Base-by-base conservation (phyloP, 2,329 filamentous ascomycete species). In the Ophiostoma triangulosporum region DNA sequence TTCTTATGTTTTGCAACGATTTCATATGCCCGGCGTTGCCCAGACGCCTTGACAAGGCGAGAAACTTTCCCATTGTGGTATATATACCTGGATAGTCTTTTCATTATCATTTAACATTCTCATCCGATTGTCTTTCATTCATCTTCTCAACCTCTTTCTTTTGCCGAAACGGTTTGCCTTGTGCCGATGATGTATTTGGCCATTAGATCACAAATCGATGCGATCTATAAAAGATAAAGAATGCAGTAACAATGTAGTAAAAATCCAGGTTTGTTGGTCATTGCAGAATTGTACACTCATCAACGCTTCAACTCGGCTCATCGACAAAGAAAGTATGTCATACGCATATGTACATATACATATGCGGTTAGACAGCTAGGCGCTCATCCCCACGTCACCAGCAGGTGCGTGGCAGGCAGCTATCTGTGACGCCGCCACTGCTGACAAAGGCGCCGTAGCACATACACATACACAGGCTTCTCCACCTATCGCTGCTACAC, bases 391-490 rank as follows among this genome's bases (percentile, higher is more conserved):
- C 40, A 46, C 40, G 43, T 46, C 43, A 46, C 43, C n/a, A 27
- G 43, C 43, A 31, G 15, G 17, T 14, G 24, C 20, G 52, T 26
- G 40, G 35, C 29, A 54, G 52, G 52, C 52, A 54, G 46, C 52
- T 54, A 54, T 29, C 36, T 45, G 35, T 54, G 40, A 54, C 46
- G 46, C 35, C 52, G 49, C 49, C 48, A 32, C 43, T 46, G 24
- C 43, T 20, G 22, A 43, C 20, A 31, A 31, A 31, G n/a, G n/a
- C n/a, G n/a, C n/a, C n/a, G n/a, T 31, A 11, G 29, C 29, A 24
- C 4, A 9, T 11, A 38, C 6, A 20, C 15, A 31, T n/a, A 36
- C 35, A 36, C 33, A 36, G 4, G 33, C 33, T 15, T 36, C 26
- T 46, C 43, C 43, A 46, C 43, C 43, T 46, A 14, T 29, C 8